phyloP scores from a whole-genome alignment of 805 yeast genomes.

The Wickerhamomyces bisporus region DNA sequence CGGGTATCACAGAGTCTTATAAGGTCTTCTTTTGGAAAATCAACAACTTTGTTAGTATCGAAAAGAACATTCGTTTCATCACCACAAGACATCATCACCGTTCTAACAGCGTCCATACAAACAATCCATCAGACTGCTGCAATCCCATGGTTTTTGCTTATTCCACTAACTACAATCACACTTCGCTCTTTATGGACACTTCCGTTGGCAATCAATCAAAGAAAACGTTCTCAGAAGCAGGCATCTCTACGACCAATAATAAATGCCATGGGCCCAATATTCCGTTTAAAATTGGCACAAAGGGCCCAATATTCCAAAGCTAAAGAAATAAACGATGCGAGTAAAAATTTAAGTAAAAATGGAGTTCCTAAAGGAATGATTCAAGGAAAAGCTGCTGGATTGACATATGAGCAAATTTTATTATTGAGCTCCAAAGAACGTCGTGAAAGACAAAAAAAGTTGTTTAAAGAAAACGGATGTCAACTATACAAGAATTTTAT shows the following conservation, averaged over 20 bases:
- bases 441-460: slow-evolving; percentile 61
- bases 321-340: slow-evolving; percentile 24
- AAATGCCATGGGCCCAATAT: slow-evolving; percentile 69
- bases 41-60: too few species aligned
- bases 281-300: slow-evolving; percentile 47
- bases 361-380: slow-evolving; percentile 6
- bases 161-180: slow-evolving; percentile 67
- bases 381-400: slow-evolving; percentile 25
- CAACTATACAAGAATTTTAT: slow-evolving; percentile 77
- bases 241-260: slow-evolving; percentile 66
- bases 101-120: slow-evolving; percentile 33
- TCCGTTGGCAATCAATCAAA: slow-evolving; percentile 72
- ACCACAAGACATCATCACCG: slow-evolving; percentile 11
- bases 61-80: slow-evolving; percentile 9
- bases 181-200: slow-evolving; percentile 64
- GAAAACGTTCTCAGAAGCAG: slow-evolving; percentile 66
- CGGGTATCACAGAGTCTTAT: too few species aligned
- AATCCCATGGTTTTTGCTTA: slow-evolving; percentile 77
- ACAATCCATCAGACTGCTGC: slow-evolving; percentile 50
- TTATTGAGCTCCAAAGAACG: slow-evolving; percentile 74
- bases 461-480: slow-evolving; percentile 64
- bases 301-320: slow-evolving; percentile 21
- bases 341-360: slow-evolving; percentile 6
- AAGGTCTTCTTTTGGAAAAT: too few species aligned
- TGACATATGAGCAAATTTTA: slow-evolving; percentile 75